phyloP scores from a whole-genome alignment of 805 yeast genomes.

The Wickerhamiella lipophila region DNA sequence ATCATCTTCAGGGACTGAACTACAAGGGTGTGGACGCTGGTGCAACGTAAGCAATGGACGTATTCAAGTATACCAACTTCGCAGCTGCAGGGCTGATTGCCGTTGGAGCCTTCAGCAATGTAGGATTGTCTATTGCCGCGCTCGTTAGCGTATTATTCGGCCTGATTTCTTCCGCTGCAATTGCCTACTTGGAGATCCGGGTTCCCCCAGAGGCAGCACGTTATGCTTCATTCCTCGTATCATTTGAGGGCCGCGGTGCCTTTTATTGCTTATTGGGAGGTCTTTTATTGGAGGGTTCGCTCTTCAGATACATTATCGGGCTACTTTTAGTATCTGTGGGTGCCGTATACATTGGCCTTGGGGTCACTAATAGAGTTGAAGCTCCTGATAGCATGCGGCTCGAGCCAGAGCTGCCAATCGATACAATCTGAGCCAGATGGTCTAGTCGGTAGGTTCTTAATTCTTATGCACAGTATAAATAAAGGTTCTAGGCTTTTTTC shows the following conservation, averaged over 20 bases:
- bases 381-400: conserved; percentile 73
- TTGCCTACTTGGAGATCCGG: conserved; percentile 32
- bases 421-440: conserved; percentile 20
- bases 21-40: not conserved
- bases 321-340: conserved; percentile 35
- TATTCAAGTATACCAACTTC: conserved; percentile 10
- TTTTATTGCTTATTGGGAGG: conserved; percentile 42
- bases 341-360: conserved; percentile 47
- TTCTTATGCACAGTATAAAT: not conserved
- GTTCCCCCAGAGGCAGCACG: conserved; percentile 38
- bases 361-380: conserved; percentile 56
- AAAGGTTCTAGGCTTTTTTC: not conserved
- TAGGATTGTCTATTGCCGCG: conserved; percentile 4
- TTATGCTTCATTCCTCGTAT: conserved; percentile 43
- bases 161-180: conserved; percentile 21
- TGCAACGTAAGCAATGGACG: conserved; percentile 7
- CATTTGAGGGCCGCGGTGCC: conserved; percentile 62
- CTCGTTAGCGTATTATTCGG: conserved; percentile 23
- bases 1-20: conserved; percentile 27
- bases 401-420: conserved; percentile 27
- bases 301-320: conserved; percentile 46
- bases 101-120: conserved; percentile 1
- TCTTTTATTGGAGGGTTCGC: conserved; percentile 38
- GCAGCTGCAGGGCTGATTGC: conserved; percentile 9
- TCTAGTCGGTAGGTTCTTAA: not conserved